Evolutionary conservation across 192 early-diverging fungal species (phyloP), one percentile per base, ranked within the genome.

Genomic region (Kappamyces sp.): DNA sequence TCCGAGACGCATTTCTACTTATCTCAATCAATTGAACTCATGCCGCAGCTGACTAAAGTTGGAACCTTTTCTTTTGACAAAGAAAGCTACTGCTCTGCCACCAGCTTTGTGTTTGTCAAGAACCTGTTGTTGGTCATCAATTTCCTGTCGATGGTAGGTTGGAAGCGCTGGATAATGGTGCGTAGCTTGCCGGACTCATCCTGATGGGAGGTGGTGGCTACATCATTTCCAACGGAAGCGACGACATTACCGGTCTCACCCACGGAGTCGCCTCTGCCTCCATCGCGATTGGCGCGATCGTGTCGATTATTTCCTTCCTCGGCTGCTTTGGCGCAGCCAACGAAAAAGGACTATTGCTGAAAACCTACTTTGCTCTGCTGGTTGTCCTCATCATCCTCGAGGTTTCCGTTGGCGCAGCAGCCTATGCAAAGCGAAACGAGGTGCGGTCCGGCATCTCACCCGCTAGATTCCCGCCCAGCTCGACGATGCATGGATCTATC

Each of bases 241-340:
- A 63, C 33, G 72, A 64, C 50, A 54, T 77, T 47, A 65, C 70
- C 60, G 69, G 70, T 38, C 40, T 81, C 31, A 58, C 61, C 40
- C 53, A 62, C 36, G 59, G 61, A 7, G 58, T 75, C 44, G 74
- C 74, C 44, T 63, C 64, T 12, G 73, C 70, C 1, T 74, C 74
- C 31, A 76, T 82, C 52, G 70, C 65, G 6, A 76, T 82, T 50
- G 79, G 79, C 6, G 50, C 67, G 23, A 66, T 82, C 40, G 62
- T 82, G 37, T 74, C 74, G 5, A 60, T 74, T 40, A 67, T 81
- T 40, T 81, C 79, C 5, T 74, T 81, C 65, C 64, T 81, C 32
- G 79, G 79, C 43, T 75, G 71, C 62, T 78, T 78, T 55, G 79
- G 79, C n/a, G 76, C 76, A 35, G 79, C 79, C 31, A 82, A 82